phyloP scores from a whole-genome alignment of 75 land plant genomes.

The Selaginella moellendorffii region DNA sequence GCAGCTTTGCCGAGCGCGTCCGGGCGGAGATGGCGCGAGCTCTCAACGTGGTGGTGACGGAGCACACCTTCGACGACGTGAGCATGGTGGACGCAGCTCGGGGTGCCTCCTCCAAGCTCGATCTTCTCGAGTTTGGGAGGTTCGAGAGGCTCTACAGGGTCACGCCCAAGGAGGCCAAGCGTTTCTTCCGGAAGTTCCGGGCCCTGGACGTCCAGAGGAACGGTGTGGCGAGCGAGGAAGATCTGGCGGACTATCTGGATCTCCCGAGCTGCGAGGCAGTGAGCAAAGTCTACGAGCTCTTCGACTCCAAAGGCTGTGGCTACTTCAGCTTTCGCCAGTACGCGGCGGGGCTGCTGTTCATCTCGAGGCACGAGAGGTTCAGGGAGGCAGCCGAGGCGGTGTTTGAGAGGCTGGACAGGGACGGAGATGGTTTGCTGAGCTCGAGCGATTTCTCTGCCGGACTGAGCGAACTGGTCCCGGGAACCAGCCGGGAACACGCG shows the following conservation, averaged over 20 bases:
- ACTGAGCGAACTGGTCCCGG: not conserved
- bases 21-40: not conserved
- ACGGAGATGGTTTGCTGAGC: not conserved
- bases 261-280: not conserved
- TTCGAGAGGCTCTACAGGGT: slow-evolving; percentile 5
- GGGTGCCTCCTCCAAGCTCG: not conserved
- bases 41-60: not conserved
- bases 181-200: not conserved
- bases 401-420: not conserved
- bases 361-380: not conserved
- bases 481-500: not conserved
- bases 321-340: slow-evolving; percentile 6
- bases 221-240: not conserved
- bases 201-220: not conserved
- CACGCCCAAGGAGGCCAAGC: not conserved
- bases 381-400: not conserved
- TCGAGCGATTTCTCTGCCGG: not conserved
- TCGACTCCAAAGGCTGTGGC: not conserved
- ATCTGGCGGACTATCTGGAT: not conserved
- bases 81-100: not conserved
- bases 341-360: not conserved
- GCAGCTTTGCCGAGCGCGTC: not conserved
- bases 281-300: not conserved
- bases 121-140: slow-evolving; percentile 2
- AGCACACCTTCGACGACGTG: slow-evolving; percentile 1